Conservation (phyloP, 352 stramenopile species). For the Phytopythium oedochilum region DNA sequence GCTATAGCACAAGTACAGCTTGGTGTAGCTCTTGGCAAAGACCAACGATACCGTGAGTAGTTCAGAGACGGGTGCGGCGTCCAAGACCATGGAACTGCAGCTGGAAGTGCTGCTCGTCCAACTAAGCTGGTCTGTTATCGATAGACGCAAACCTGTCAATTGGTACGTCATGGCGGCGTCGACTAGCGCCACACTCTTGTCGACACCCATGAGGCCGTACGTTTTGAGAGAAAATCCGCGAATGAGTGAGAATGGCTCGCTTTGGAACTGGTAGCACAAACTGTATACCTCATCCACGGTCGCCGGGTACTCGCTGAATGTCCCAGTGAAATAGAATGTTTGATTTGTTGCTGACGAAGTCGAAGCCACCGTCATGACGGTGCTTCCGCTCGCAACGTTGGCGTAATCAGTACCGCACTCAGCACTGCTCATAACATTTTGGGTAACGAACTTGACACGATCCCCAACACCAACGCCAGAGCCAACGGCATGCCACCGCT, state of each 20-base stretch:
- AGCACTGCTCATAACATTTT: conserved; percentile 32
- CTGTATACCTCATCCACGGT: conserved; percentile 44
- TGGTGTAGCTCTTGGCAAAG: conserved; percentile 27
- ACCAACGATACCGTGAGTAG: conserved; percentile 16
- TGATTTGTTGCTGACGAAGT: background rate
- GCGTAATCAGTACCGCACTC: conserved; percentile 36
- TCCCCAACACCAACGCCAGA: conserved; percentile 43
- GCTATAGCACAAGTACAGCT: conserved; percentile 57
- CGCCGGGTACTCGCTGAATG: conserved; percentile 29
- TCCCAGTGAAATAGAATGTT: conserved; percentile 29
- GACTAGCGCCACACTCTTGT: conserved; percentile 35
- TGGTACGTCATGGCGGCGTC: conserved; percentile 39
- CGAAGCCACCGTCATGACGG: conserved; percentile 26
- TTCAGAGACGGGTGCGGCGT: conserved; percentile 24
- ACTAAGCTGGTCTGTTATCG: conserved; percentile 38
- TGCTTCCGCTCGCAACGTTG: conserved; percentile 34
- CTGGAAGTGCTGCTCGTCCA: conserved; percentile 39
- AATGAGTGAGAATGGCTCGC: conserved; percentile 55
- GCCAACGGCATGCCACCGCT: conserved; percentile 40
- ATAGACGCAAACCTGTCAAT: conserved; percentile 43
- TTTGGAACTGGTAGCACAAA: conserved; percentile 70
- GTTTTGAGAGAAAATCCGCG: conserved; percentile 32
- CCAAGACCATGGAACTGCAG: conserved; percentile 25
- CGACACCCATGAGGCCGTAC: conserved; percentile 39
- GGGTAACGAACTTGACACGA: conserved; percentile 44